Percentiles rank a stretch among this genome's conserved stretches.
Evolutionary conservation across 2,329 filamentous ascomycete genomes (phyloP).

Genomic region (Trichophyton verrucosum): DNA sequence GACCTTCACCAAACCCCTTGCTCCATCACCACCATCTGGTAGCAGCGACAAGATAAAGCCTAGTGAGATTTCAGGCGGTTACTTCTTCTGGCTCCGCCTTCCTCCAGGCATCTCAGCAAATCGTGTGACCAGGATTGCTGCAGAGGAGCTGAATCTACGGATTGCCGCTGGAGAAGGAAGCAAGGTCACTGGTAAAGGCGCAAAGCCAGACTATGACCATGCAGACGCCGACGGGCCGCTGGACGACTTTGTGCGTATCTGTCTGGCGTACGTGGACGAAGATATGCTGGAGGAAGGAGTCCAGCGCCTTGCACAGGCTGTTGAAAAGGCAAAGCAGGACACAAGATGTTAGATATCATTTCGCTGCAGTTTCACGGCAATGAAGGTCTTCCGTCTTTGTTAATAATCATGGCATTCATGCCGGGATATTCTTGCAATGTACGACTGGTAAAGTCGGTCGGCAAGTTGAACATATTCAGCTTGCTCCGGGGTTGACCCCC

Average conservation of each 20-base stretch:
- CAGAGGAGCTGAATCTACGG: constrained; percentile 51
- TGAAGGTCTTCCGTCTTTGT: no score
- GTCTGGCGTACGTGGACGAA: constrained; percentile 61
- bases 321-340: constrained; percentile 17
- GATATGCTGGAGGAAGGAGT: constrained; percentile 55
- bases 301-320: constrained; percentile 45
- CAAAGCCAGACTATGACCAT: not conserved
- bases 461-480: no score
- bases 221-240: constrained; percentile 11
- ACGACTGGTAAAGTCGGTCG: no score
- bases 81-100: constrained; percentile 70
- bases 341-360: not conserved
- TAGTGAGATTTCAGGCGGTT: constrained; percentile 56
- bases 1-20: constrained; percentile 7
- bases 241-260: constrained; percentile 49
- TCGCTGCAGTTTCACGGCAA: not conserved
- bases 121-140: constrained; percentile 46
- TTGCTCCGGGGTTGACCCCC: no score
- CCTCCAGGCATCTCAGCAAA: constrained; percentile 42
- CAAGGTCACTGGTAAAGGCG: constrained; percentile 47
- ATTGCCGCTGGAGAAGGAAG: constrained; percentile 60
- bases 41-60: constrained; percentile 9
- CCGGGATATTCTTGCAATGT: no score
- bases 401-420: no score
- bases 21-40: not conserved